These are phyloP conservation scores for Pichia ethanolica DNA, from an alignment of 805 yeast genomes.

Conservation along the genomic window DNA sequence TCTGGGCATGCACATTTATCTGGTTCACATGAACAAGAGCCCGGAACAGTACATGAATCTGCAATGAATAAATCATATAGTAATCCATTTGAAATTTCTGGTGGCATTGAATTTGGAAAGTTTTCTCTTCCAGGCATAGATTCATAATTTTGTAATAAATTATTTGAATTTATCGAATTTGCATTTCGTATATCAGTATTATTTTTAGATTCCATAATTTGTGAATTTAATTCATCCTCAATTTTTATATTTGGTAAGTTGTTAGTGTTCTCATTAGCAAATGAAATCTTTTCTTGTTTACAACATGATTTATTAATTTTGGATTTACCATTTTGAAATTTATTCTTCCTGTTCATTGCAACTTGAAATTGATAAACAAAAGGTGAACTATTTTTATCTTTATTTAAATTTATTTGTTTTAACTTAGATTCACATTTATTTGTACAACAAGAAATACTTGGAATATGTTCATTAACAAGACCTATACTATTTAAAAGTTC, in stretches of 20 bases:
- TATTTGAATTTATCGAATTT: too few relatives aligned
- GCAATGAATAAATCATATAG: conserved; percentile 27
- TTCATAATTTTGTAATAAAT: too few relatives aligned
- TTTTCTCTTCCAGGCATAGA: too few relatives aligned
- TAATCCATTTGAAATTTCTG: background rate
- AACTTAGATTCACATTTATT: background rate
- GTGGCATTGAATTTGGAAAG: background rate
- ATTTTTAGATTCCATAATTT: too few relatives aligned
- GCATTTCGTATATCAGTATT: too few relatives aligned
- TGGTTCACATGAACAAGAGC: conserved; percentile 29
- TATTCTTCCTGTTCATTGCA: background rate
- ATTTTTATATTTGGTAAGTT: too few relatives aligned
- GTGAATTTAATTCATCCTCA: too few relatives aligned
- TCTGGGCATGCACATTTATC: conserved; percentile 25
- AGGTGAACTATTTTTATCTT: background rate
- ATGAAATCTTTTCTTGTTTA: too few relatives aligned
- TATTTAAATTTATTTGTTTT: background rate
- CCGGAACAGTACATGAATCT: conserved; percentile 29
- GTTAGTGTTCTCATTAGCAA: too few relatives aligned
- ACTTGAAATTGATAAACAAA: conserved; percentile 4
- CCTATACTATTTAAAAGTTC: background rate
- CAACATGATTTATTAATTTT: background rate
- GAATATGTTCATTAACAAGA: background rate
- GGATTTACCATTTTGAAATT: background rate
- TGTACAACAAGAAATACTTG: background rate